phyloP scores from a whole-genome alignment of 2,329 filamentous ascomycete species.

The Talaromyces sp. region DNA sequence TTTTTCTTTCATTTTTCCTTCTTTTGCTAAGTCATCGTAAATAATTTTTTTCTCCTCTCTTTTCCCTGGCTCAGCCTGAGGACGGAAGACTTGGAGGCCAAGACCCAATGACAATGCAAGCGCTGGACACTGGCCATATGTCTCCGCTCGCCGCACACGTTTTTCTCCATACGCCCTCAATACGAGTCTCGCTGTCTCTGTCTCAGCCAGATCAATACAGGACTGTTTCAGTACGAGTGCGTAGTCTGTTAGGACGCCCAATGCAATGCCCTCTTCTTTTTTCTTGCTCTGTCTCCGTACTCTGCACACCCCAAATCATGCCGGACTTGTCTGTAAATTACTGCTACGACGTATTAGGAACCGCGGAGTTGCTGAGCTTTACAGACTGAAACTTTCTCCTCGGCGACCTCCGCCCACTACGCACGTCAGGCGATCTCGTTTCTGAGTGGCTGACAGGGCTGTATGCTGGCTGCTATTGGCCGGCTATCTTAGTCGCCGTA shows the following conservation, averaged over 20 bases:
- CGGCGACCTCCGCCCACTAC: slow-evolving; percentile 9
- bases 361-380: slow-evolving; percentile 4
- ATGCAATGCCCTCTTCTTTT: too few species aligned
- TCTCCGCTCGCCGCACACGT: slow-evolving; percentile 5
- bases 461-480: not conserved
- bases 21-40: slow-evolving; percentile 1
- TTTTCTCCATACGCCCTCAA: not conserved
- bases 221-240: too few species aligned
- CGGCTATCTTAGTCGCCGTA: not conserved
- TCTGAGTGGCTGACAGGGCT: slow-evolving; percentile 3
- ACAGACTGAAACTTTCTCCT: slow-evolving; percentile 4
- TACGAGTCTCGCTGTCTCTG: not conserved
- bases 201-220: not conserved
- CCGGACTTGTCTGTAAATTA: too few species aligned
- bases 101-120: slow-evolving; percentile 8
- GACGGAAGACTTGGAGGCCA: slow-evolving; percentile 3
- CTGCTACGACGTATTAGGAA: slow-evolving; percentile 2
- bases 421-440: slow-evolving; percentile 4
- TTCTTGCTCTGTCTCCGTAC: too few species aligned
- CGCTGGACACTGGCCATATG: not conserved
- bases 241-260: too few species aligned
- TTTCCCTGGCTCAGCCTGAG: slow-evolving; percentile 6
- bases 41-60: slow-evolving; percentile 6
- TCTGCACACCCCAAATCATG: too few species aligned
- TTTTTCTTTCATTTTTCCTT: not conserved